Evolutionary conservation across 2,329 filamentous ascomycete genomes (phyloP), one percentile per base, ranked within the genome.

Genomic region (Talaromyces sp.): DNA sequence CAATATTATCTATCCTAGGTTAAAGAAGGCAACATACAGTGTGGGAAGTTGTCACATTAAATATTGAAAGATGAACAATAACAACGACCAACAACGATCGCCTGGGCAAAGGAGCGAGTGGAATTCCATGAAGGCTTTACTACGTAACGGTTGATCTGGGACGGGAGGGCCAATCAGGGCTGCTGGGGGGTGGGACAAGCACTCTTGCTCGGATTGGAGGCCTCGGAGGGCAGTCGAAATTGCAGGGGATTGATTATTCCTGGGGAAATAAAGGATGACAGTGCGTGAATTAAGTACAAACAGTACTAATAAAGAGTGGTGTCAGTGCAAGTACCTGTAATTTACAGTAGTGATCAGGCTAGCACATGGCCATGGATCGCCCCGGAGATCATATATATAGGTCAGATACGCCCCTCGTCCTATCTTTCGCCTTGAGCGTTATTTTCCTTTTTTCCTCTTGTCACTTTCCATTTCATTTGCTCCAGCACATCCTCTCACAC

Each of bases 341-440:
- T 11, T 51, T 51, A 51, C 48, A 51, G 48, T 51, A 26, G 48
- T 29, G 26, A 51, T 51, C 21, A 51, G 48, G 26, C 48, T 51
- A 51, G 48, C 24, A 29, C 48, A 26, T 51, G 48, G 21, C 48
- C 48, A 51, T 51, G 48, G 48, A 51, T 51, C 48, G 48, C 48
- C 48, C 41, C 48, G 48, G 24, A 51, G 48, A 51, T 51, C 48
- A 51, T 51, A 51, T 48, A 48, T 51, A 51, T 51, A 51, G 48
- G 48, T 51, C 48, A 51, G 48, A 51, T 51, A 51, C 48, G 26
- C 48, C 48, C 48, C 48, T 51, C 48, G 41, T 46, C n/a, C 41
- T 46, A 46, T 46, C 41, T 21, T 46, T 46, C 21, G 8, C n/a
- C 11, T 46, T 46, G 21, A 32, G 10, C 12, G n/a, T 46, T 19